These are phyloP conservation scores for Colletotrichum trifolii DNA, from an alignment of 2,329 filamentous ascomycete species.

Conservation along the genomic window DNA sequence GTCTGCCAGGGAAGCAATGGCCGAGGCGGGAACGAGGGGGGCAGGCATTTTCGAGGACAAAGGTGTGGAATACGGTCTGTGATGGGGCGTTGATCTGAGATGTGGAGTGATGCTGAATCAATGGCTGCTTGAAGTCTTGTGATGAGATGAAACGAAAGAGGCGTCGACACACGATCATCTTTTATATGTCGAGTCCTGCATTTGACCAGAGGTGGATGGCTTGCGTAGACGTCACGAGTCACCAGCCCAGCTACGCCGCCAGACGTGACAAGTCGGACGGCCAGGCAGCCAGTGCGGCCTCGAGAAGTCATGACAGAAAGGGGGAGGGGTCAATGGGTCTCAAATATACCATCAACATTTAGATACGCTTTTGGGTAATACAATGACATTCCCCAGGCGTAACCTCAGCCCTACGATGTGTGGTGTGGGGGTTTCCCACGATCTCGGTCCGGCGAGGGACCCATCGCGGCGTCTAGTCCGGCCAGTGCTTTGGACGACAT, in stretches of 20 bases:
- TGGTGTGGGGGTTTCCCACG: background rate
- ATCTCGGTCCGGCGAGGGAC: background rate
- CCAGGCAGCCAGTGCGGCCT: too few relatives aligned
- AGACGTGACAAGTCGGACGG: too few relatives aligned
- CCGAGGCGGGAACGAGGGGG: slow-evolving; percentile 6
- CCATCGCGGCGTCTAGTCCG: background rate
- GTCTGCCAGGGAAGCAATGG: slow-evolving; percentile 12
- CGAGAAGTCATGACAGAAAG: background rate
- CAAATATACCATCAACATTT: background rate
- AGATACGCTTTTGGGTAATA: slow-evolving; percentile 15
- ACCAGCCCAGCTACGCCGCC: too few relatives aligned
- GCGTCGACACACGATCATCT: too few relatives aligned
- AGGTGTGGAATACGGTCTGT: too few relatives aligned
- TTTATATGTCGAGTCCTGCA: too few relatives aligned
- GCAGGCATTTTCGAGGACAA: slow-evolving; percentile 5
- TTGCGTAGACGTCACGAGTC: too few relatives aligned
- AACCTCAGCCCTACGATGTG: slow-evolving; percentile 15
- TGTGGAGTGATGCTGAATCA: background rate
- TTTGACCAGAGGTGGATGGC: too few relatives aligned
- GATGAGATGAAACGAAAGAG: too few relatives aligned
- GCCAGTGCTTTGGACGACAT: background rate
- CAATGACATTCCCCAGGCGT: background rate
- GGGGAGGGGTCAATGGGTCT: background rate
- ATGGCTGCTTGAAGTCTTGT: background rate
- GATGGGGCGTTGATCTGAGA: too few relatives aligned